phyloP scores from a whole-genome alignment of 768 basidiomycete species.

The Pulveroboletus sp. region DNA sequence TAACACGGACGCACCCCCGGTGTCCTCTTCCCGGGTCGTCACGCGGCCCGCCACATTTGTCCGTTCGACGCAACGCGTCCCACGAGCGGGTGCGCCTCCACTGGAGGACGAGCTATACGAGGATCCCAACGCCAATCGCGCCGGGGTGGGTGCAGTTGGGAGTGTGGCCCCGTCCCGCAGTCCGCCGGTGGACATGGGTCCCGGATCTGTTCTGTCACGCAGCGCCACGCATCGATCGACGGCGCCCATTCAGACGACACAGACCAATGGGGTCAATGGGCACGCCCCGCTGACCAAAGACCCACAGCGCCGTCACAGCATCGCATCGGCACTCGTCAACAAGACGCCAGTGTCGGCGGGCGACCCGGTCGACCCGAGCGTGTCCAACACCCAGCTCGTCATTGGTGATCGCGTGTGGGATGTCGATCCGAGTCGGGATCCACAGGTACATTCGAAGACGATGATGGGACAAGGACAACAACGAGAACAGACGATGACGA shows the following conservation, averaged over 20 bases:
- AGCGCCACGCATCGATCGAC: constrained; percentile 31
- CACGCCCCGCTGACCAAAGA: constrained; percentile 24
- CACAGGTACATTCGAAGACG: constrained; percentile 44
- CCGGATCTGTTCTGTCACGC: constrained; percentile 28
- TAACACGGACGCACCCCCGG: constrained; percentile 59
- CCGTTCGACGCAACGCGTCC: constrained; percentile 38
- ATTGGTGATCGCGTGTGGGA: constrained; percentile 65
- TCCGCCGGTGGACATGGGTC: constrained; percentile 34
- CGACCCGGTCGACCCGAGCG: constrained; percentile 60
- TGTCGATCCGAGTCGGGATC: constrained; percentile 62
- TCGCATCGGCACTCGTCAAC: constrained; percentile 19
- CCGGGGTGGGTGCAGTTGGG: constrained; percentile 70
- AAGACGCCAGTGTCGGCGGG: constrained; percentile 36
- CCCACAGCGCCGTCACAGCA: constrained; percentile 26
- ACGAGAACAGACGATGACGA: no score
- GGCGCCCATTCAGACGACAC: constrained; percentile 31
- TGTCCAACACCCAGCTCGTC: constrained; percentile 56
- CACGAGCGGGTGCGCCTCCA: constrained; percentile 20
- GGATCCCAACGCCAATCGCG: constrained; percentile 50
- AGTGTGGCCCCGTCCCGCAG: constrained; percentile 33
- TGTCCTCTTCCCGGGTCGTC: constrained; percentile 51
- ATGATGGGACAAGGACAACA: no score
- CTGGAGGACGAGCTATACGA: constrained; percentile 46
- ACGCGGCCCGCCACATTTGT: constrained; percentile 56
- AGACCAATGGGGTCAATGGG: constrained; percentile 30